Evolutionary conservation across 495 filamentous ascomycete genomes (phyloP).

Genomic region (Trichoderma reesei): DNA sequence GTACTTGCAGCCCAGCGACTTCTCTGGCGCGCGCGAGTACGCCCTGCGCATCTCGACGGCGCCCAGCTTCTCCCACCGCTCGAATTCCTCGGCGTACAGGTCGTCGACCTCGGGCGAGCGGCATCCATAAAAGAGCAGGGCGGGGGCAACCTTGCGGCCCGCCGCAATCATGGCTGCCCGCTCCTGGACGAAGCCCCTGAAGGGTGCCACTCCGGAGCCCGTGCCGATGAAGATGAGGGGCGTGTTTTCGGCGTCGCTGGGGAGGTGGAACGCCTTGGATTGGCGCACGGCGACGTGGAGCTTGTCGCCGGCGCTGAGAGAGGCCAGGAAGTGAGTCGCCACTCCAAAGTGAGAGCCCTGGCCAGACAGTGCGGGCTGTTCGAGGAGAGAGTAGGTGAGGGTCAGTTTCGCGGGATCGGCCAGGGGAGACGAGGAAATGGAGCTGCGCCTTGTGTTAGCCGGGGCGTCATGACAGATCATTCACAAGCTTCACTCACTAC

Average conservation of each 20-base stretch:
- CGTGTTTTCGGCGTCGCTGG: conserved; percentile 44
- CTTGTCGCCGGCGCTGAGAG: conserved; percentile 48
- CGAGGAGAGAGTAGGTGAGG: conserved; percentile 58
- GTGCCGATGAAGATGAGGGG: conserved; percentile 57
- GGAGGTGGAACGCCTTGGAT: conserved; percentile 55
- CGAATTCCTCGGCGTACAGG: conserved; percentile 51
- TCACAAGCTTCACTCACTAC: conserved; percentile 33
- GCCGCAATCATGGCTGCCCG: conserved; percentile 46
- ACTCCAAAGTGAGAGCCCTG: conserved; percentile 43
- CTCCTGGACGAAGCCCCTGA: conserved; percentile 63
- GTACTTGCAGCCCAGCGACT: conserved; percentile 34
- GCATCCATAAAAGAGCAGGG: conserved; percentile 57
- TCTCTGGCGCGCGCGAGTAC: conserved; percentile 34
- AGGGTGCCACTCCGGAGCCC: conserved; percentile 52
- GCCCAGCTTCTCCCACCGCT: conserved; percentile 46
- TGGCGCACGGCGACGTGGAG: conserved; percentile 53
- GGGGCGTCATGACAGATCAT: neutral
- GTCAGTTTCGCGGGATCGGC: conserved; percentile 47
- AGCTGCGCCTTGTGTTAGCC: conserved; percentile 21
- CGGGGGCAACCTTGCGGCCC: conserved; percentile 44
- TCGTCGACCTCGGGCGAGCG: conserved; percentile 46
- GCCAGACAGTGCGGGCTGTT: conserved; percentile 43
- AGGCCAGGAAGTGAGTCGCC: conserved; percentile 51
- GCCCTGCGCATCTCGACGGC: conserved; percentile 49
- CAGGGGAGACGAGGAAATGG: conserved; percentile 66